A percentile compares a stretch with the other conserved stretches of the same genome.
phyloP scores from a whole-genome alignment of 2,329 filamentous ascomycete genomes.

The Neophaeococcomyces aloes region DNA sequence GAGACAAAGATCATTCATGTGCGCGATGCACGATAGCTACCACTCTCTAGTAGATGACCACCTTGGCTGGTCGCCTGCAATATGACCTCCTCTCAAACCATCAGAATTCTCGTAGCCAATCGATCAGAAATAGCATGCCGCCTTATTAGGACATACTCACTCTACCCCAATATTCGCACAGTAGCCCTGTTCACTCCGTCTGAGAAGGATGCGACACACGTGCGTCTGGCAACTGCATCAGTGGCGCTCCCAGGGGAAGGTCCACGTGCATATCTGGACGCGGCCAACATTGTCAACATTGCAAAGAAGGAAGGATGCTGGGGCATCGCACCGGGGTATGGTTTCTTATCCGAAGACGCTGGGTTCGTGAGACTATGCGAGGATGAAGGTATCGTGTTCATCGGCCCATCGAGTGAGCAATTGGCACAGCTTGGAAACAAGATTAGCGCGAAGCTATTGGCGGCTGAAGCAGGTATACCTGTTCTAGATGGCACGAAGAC shows the following conservation, averaged over 20 bases:
- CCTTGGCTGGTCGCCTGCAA: slow-evolving; percentile 9
- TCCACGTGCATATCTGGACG: slow-evolving; percentile 23
- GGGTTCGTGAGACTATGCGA: slow-evolving; percentile 24
- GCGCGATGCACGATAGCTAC: slow-evolving; percentile 8
- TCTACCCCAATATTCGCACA: slow-evolving; percentile 18
- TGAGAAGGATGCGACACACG: slow-evolving; percentile 24
- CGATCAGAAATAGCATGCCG: slow-evolving; percentile 26
- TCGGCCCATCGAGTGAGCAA: slow-evolving; percentile 25
- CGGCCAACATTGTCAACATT: slow-evolving; percentile 22
- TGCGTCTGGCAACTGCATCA: slow-evolving; percentile 27
- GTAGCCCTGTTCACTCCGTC: slow-evolving; percentile 20
- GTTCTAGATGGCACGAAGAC: slow-evolving; percentile 22
- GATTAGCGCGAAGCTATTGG: slow-evolving; percentile 22
- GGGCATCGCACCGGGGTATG: slow-evolving; percentile 29
- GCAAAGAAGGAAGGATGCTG: slow-evolving; percentile 21
- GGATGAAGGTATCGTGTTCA: slow-evolving; percentile 26
- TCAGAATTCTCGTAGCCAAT: slow-evolving; percentile 23
- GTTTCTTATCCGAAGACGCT: slow-evolving; percentile 28
- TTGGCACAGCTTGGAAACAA: slow-evolving; percentile 29
- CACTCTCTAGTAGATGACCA: slow-evolving; percentile 12
- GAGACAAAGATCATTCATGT: slow-evolving; percentile 12
- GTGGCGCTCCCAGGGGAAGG: slow-evolving; percentile 22
- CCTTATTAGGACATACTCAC: slow-evolving; percentile 22
- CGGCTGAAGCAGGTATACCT: slow-evolving; percentile 23
- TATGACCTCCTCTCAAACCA: slow-evolving; percentile 11